Evolutionary conservation across 2,329 filamentous ascomycete genomes (phyloP), one percentile per base, ranked within the genome.

Genomic region (Lanzia echinophila): DNA sequence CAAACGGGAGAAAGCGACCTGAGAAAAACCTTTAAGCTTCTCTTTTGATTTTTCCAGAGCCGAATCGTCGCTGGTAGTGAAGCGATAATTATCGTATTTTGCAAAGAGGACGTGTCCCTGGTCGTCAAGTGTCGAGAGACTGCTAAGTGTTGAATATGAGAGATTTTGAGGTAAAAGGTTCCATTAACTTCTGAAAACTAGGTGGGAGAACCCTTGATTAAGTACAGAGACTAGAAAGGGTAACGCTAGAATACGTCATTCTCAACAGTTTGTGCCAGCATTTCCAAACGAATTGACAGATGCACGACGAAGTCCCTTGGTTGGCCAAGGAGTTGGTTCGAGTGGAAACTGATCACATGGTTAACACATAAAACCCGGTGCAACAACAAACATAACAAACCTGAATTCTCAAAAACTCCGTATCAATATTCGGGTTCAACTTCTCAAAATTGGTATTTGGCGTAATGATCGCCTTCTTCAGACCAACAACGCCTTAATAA

Each of bases 251-350:
- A n/a, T 28, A 8, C 24, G 24, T 28, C 4, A 15, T 34, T n/a
- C 15, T 6, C 6, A 28, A 24, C 44, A 7, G 49, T 56, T 77
- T n/a, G 73, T 71, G 15, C 74, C 74, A 6, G 74, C 73, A 33
- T 72, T 75, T 0, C 74, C 74, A 44, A 76, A 63, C 15, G 32
- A 50, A 38, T 63, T 65, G 13, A 64, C 50, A 13, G 48, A 55
- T 11, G 53, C 56, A 15, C 61, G 51, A 2, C 59, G 50, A 5
- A 50, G 28, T 2, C 53, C 54, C 13, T 48, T 28, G n/a, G 6
- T 22, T 22, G 53, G 46, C 46, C 53, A 50, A 15, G 28, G 53
- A 3, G 12, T 45, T 17, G 22, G 22, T 11, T 38, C 20, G 19
- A 28, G 17, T 28, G 50, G 44, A 42, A 47, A 19, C 44, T 42